Base-by-base conservation (phyloP, 768 basidiomycete species). In the Boletus rex-veris region DNA sequence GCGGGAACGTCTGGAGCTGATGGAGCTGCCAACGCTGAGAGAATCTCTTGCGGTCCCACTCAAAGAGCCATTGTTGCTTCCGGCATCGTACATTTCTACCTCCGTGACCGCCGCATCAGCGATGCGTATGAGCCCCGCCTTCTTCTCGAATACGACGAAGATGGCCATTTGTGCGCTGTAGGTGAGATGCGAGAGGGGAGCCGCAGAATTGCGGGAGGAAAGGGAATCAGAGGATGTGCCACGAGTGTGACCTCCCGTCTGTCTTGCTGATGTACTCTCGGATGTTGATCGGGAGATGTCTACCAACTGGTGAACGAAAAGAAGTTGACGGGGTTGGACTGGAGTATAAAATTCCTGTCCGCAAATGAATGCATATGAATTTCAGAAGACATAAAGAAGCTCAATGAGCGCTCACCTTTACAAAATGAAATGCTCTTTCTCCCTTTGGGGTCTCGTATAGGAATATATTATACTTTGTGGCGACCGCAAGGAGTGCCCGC, bases 91-190 rank as follows among this genome's bases (percentile, higher is more conserved):
- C 50, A 91, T 70, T 39, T 88, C 84, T 24, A 92, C 76, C 66
- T 93, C 91, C 33, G 85, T 82, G 7, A 91, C 91, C 21, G 87
- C 84, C 30, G 91, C 82, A 67, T 92, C 90, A 6, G 83, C 81
- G 21, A 92, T 66, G 19, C 91, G 86, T 59, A 93, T 91, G 70
- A 89, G 74, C n/a, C 84, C 81, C 3, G 90, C 90, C 64, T 89
- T 93, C 73, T 92, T 92, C 68, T 93, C 91, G 65, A 93, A 93
- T 21, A 85, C 73, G 52, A 90, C 82, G 64, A 92, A 92, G n/a
- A 93, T 72, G 59, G 82, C 83, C 63, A 89, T 81, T 59, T 91
- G 89, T 5, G 80, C 79, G 18, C 85, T 85, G 62, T 88, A 88
- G 51, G 74, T 74, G 54, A 76, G 65, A 15, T 70, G 62, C 6